A percentile compares a stretch with the other conserved stretches of the same genome.
Conservation (phyloP, 169 alveolate species). For the Miamiensis avidus region DNA sequence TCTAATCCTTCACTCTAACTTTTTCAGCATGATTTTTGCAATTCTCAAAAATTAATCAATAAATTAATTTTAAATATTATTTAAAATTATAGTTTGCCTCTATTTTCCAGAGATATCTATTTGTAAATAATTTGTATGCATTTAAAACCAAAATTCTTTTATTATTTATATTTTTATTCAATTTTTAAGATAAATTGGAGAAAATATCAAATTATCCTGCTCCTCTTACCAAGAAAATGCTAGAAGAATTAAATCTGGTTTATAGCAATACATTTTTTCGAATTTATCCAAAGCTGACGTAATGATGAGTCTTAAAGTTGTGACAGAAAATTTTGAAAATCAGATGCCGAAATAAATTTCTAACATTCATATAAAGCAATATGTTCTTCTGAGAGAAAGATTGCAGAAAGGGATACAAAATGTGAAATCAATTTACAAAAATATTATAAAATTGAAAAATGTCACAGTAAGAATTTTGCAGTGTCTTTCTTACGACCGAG, state of each 20-base stretch:
- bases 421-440: too few species aligned
- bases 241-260: not conserved
- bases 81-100: not conserved
- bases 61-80: too few species aligned
- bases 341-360: not conserved
- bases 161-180: too few species aligned
- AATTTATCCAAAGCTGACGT: not conserved
- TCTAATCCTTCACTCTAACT: not conserved
- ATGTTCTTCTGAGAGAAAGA: not conserved
- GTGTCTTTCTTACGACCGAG: too few species aligned
- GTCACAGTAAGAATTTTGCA: too few species aligned
- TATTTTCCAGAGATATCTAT: not conserved
- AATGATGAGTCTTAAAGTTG: too few species aligned
- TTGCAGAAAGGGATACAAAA: not conserved
- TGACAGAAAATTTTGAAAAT: too few species aligned
- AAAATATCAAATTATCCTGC: not conserved
- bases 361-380: too few species aligned
- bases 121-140: not conserved
- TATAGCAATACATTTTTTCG: too few species aligned
- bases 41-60: not conserved
- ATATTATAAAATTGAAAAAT: too few species aligned
- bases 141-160: too few species aligned
- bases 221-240: not conserved
- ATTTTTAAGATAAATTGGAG: not conserved
- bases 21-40: not conserved